Evolutionary conservation across 148 eudicot genomes (phyloP).

Genomic region (Heliamphora exappendiculata): DNA sequence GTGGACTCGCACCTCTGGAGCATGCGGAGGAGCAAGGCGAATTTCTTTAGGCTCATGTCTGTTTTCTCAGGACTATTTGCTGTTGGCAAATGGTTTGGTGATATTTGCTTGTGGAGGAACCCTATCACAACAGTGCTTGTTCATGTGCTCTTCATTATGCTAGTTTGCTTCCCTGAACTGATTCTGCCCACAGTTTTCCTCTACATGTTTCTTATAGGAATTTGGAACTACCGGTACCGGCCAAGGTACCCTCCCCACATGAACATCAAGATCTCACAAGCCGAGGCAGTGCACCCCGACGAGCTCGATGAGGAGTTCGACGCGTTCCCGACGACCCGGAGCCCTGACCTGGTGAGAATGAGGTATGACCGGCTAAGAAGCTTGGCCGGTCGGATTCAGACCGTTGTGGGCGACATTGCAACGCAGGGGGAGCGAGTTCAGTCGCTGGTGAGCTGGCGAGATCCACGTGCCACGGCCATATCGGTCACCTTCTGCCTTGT

Average conservation of each 20-base stretch:
- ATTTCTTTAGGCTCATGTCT: slow-evolving; percentile 79
- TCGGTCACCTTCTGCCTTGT: slow-evolving; percentile 71
- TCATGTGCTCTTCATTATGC: slow-evolving; percentile 74
- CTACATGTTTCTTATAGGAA: slow-evolving; percentile 88
- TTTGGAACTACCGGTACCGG: slow-evolving; percentile 89
- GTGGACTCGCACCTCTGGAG: slow-evolving; percentile 96
- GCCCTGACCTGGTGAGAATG: slow-evolving; percentile 75
- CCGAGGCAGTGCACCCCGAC: slow-evolving; percentile 70
- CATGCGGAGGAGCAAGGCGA: slow-evolving; percentile 93
- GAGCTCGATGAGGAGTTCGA: slow-evolving; percentile 97
- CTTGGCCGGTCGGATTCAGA: slow-evolving; percentile 86
- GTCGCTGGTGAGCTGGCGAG: slow-evolving; percentile 92
- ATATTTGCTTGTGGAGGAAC: slow-evolving; percentile 83
- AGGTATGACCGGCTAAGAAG: slow-evolving; percentile 90
- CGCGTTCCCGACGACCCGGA: slow-evolving; percentile 78
- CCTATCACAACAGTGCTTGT: slow-evolving; percentile 88
- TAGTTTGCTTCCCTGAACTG: slow-evolving; percentile 84
- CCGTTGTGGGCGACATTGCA: slow-evolving; percentile 86
- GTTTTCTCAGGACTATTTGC: slow-evolving; percentile 78
- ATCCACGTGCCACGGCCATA: slow-evolving; percentile 86
- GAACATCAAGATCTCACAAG: slow-evolving; percentile 89
- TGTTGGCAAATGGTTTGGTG: slow-evolving; percentile 73
- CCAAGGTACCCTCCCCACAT: slow-evolving; percentile 94
- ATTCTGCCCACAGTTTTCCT: slow-evolving; percentile 80
- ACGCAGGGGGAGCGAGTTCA: slow-evolving; percentile 90